Evolutionary conservation across 2,329 filamentous ascomycete species (phyloP), one percentile per base, ranked within the genome.

Genomic region (Diatrype stigma): DNA sequence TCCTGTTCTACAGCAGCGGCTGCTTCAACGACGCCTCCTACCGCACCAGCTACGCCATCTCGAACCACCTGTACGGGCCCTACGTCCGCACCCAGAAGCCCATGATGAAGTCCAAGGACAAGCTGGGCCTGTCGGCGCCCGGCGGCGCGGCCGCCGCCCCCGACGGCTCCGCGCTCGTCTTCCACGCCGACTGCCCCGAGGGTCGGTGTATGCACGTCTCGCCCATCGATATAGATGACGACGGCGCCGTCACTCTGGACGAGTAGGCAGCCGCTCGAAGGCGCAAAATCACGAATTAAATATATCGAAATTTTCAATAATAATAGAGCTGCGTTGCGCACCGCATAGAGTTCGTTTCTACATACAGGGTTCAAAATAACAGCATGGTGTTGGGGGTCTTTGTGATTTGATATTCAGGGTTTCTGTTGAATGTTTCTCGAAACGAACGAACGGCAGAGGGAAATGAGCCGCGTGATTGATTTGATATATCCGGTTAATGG

Each of bases 1-100:
- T 82, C 47, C 67, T 87, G 42, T 85, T 86, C 63, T 87, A 79
- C 67, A 83, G 79, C 59, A 79, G 77, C 40, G 78, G 84, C 50
- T 84, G 81, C 66, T 86, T 73, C 64, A 74, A 73, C 1, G 73
- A 75, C 23, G 64, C 74, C 2, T 60, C 62, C 35, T 86, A 86
- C 64, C 78, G 84, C 58, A 72, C 84, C n/a, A 76, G 77, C 49
- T 86, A 82, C 60, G 82, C 83, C 2, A 78, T 77, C 7, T 69
- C 76, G 8, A 53, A 57, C 10, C 56, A 54, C 45, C 49, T 76
- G 35, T 50, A 45, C 38, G 74, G 74, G 1, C 71, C 71, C 7
- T 76, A 73, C 45, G 49, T 53, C 38, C 64, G 70, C 38, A 66
- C 62, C 16, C 48, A 50, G 21, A 64, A 66, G 48, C 56, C 73